phyloP scores from a whole-genome alignment of 2,329 filamentous ascomycete species.

The Fusarium sp. region DNA sequence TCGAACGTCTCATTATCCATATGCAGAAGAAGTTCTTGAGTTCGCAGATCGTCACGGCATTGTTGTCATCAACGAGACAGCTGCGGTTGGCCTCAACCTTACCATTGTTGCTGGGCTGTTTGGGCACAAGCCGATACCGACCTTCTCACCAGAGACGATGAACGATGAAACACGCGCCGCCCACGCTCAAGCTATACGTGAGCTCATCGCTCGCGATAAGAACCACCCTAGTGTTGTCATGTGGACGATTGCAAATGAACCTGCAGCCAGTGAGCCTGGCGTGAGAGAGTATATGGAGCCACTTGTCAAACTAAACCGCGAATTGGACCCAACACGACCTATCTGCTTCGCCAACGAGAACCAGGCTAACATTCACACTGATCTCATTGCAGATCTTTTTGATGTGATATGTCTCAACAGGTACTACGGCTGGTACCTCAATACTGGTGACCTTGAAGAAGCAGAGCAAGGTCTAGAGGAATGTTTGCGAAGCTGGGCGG shows the following conservation, averaged over 20 bases:
- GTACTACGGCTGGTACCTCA: background rate
- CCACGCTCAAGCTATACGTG: background rate
- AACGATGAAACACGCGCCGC: background rate
- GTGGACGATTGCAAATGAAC: background rate
- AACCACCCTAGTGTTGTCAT: background rate
- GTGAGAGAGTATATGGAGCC: background rate
- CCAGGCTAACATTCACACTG: background rate
- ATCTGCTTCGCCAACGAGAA: background rate
- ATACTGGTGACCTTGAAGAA: background rate
- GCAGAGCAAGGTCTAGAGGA: background rate
- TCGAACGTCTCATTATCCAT: background rate
- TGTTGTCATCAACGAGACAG: background rate
- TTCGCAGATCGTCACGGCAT: background rate
- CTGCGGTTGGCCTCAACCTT: background rate
- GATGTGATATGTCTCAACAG: background rate
- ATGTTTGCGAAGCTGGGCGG: background rate
- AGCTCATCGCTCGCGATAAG: background rate
- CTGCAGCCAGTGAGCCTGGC: background rate
- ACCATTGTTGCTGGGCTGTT: background rate
- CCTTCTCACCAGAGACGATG: background rate
- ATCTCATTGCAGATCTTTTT: background rate
- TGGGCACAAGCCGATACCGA: background rate
- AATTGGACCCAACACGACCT: background rate
- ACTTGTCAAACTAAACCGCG: background rate
- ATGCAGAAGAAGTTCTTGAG: background rate